A percentile compares a stretch with the other conserved stretches of the same genome.
Evolutionary conservation across 768 basidiomycete genomes (phyloP).

Genomic region (Suillus subluteus): DNA sequence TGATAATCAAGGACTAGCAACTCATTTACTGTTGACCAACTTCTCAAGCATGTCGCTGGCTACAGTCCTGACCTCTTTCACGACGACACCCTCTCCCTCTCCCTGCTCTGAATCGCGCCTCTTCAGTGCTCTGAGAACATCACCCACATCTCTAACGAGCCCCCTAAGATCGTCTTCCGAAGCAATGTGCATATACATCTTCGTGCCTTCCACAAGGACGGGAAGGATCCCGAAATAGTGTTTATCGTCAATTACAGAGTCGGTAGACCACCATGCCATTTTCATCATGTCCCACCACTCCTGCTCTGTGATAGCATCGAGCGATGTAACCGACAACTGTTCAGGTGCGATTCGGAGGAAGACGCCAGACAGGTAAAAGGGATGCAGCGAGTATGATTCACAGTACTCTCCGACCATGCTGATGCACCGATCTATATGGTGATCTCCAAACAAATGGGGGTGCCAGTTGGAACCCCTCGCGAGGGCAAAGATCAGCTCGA

Average conservation of each 20-base stretch:
- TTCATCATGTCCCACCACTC: neutral
- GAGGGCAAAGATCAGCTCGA: neutral
- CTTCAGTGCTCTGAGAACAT: neutral
- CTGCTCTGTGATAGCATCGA: neutral
- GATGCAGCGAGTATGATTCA: neutral
- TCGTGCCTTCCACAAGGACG: neutral
- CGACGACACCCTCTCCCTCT: too few species aligned
- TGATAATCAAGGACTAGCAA: neutral
- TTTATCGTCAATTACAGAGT: neutral
- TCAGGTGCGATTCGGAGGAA: neutral
- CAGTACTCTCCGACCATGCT: neutral
- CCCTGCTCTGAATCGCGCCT: neutral
- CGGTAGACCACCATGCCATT: accelerated
- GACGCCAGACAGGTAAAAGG: neutral
- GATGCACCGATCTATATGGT: neutral
- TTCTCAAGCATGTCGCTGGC: too few species aligned
- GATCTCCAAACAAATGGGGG: neutral
- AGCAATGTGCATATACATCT: neutral
- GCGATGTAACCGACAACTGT: neutral
- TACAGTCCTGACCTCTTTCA: too few species aligned
- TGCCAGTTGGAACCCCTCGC: neutral
- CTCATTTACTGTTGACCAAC: too few species aligned
- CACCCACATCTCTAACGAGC: neutral
- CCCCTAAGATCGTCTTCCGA: neutral
- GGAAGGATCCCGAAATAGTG: neutral